Base-by-base conservation (phyloP, 352 stramenopile genomes). In the Phytophthora capsici region DNA sequence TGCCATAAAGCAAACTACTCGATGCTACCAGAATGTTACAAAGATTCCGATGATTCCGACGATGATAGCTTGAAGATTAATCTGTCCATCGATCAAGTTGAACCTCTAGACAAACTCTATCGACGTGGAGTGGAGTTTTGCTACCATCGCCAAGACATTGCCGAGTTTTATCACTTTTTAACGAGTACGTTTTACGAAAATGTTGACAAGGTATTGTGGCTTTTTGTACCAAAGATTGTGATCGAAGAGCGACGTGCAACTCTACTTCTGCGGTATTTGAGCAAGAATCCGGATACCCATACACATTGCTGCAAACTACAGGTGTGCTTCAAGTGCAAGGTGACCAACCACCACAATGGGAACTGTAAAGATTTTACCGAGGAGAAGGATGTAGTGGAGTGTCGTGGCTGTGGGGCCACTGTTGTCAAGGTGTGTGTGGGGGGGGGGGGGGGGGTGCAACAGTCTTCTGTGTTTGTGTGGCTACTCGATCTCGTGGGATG, bases 271-370 rank as follows among this genome's bases (percentile, higher is more conserved):
- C n/a, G n/a, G n/a, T n/a, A n/a, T n/a, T n/a, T n/a, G n/a, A n/a
- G n/a, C n/a, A n/a, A 76, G 47, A 41, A 86, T 36, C 80, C 78
- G 4, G 65, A 88, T 41, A 77, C 71, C n/a, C 37, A 59, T 20
- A 89, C 80, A 16, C 66, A 38, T 10, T 89, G 80, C 56, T 89
- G 80, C 41, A 51, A 69, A 8, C 49, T 50, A 19, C 3, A 25
- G 0, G 74, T 88, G 47, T 89, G 80, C 55, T 89, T 89, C 44
- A 89, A 89, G 52, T 89, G 80, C 71, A 89, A 89, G 57, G 59
- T 67, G 0, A 68, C 54, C 2, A 48, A 64, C 32, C 78, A 88
- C 48, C 76, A 88, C 50, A 60, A 73, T 20, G 78, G 77, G 20
- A 28, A 75, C 20, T 89, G 80, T 46, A 28, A 57, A 20, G 80